These are phyloP conservation scores for Tuber umbilicatum DNA, from an alignment of 495 filamentous ascomycete species.

Conservation along the genomic window DNA sequence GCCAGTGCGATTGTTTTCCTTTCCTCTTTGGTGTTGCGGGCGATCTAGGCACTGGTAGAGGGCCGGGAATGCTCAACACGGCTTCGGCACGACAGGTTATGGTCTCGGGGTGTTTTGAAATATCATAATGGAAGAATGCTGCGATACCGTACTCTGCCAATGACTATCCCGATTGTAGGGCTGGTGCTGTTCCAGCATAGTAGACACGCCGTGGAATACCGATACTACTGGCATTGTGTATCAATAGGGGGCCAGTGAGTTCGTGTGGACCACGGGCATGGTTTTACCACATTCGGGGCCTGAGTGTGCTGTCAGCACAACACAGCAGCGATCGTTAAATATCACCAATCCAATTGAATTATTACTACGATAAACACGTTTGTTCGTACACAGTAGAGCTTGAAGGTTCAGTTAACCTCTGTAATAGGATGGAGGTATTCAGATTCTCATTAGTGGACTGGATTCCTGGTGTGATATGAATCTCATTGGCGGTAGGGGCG, in stretches of 20 bases:
- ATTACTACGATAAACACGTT: neutral
- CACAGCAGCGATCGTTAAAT: neutral
- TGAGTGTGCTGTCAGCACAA: neutral
- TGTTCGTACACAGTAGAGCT: neutral
- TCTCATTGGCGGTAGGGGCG: neutral
- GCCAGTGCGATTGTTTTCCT: neutral
- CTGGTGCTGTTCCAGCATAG: too few relatives aligned
- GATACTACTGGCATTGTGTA: neutral
- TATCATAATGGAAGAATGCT: neutral
- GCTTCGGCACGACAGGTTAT: neutral
- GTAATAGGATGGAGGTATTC: neutral
- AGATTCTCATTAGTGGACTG: neutral
- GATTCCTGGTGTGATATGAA: neutral
- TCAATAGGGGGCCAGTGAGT: neutral
- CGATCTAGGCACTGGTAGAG: neutral
- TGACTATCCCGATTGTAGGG: neutral
- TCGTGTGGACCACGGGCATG: neutral
- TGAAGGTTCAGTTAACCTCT: neutral
- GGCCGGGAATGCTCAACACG: neutral
- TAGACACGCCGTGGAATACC: neutral
- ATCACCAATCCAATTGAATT: neutral
- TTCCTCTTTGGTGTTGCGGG: neutral
- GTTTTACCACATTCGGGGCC: neutral
- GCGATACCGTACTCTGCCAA: neutral
- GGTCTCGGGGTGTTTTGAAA: neutral